Evolutionary conservation across 1,284 basidiomycete genomes (phyloP).

Genomic region (Pascua sp.): DNA sequence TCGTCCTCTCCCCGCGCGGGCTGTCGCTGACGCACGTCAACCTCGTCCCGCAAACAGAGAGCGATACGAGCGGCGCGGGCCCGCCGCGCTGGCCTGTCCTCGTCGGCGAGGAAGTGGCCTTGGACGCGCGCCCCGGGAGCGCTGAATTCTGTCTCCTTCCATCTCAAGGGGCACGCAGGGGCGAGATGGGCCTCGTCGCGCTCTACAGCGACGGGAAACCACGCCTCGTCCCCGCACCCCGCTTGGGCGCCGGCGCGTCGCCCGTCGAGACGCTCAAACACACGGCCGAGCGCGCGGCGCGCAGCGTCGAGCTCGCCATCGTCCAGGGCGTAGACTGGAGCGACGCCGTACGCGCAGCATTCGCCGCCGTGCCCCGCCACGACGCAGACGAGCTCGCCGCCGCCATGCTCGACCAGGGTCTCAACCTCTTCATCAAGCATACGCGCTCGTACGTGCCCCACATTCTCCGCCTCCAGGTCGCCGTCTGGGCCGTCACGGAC

Average conservation of each 20-base stretch:
- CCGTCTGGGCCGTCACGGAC: constrained; percentile 28
- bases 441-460: constrained; percentile 17
- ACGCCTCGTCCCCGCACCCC: constrained; percentile 10
- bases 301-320: constrained; percentile 23
- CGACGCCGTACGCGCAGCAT: constrained; percentile 33
- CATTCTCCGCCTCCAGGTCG: constrained; percentile 31
- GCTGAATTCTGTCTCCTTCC: constrained; percentile 3
- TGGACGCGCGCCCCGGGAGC: neutral
- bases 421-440: constrained; percentile 16
- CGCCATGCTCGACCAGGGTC: constrained; percentile 14
- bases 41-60: constrained; percentile 7
- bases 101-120: constrained; percentile 10
- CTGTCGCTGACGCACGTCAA: constrained; percentile 25
- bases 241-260: constrained; percentile 10
- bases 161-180: constrained; percentile 28
- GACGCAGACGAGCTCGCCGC: constrained; percentile 18
- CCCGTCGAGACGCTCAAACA: constrained; percentile 12
- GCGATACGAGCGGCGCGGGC: constrained; percentile 5
- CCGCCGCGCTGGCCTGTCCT: constrained; percentile 10
- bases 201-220: constrained; percentile 4
- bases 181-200: constrained; percentile 30
- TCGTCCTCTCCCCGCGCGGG: constrained; percentile 19
- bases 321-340: constrained; percentile 33
- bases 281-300: constrained; percentile 23
- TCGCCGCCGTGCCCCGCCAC: constrained; percentile 13